A percentile compares a stretch with the other conserved stretches of the same genome.
These are phyloP conservation scores for Piromyces sp. DNA, from an alignment of 192 early-diverging fungal genomes.

Conservation along the genomic window DNA sequence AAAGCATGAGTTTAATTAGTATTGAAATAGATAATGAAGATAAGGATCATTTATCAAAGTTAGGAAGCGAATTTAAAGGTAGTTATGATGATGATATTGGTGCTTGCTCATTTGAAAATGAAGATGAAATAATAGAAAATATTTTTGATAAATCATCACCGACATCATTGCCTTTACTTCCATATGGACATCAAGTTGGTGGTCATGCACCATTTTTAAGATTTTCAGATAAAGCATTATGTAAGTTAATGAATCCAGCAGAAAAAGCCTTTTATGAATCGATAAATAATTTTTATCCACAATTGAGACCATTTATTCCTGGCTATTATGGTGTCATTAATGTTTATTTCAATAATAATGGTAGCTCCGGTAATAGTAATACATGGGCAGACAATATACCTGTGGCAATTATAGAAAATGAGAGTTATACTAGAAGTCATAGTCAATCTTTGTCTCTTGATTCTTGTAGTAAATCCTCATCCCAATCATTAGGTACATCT, in stretches of 20 bases:
- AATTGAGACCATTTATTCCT: conserved; percentile 73
- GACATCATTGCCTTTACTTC: conserved; percentile 48
- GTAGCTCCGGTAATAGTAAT: neutral
- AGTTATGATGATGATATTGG: neutral
- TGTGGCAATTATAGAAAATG: conserved; percentile 3
- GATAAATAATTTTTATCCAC: conserved; percentile 52
- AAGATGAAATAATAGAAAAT: neutral
- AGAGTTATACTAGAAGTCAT: conserved; percentile 7
- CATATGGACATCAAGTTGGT: conserved; percentile 81
- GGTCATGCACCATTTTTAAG: conserved; percentile 90
- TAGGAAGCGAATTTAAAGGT: neutral
- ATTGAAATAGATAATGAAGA: neutral
- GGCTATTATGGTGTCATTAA: conserved; percentile 87
- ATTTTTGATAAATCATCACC: conserved; percentile 5
- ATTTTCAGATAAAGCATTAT: conserved; percentile 90
- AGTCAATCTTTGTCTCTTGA: neutral
- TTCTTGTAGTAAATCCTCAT: neutral
- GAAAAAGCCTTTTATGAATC: conserved; percentile 85
- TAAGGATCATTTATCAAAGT: neutral
- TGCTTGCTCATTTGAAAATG: neutral
- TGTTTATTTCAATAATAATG: conserved; percentile 39
- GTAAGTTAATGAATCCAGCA: conserved; percentile 72
- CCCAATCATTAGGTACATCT: neutral
- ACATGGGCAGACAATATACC: neutral
- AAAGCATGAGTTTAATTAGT: neutral